These are phyloP conservation scores for Eleusine indica DNA, from an alignment of 176 grass and related monocot species.

Conservation along the genomic window DNA sequence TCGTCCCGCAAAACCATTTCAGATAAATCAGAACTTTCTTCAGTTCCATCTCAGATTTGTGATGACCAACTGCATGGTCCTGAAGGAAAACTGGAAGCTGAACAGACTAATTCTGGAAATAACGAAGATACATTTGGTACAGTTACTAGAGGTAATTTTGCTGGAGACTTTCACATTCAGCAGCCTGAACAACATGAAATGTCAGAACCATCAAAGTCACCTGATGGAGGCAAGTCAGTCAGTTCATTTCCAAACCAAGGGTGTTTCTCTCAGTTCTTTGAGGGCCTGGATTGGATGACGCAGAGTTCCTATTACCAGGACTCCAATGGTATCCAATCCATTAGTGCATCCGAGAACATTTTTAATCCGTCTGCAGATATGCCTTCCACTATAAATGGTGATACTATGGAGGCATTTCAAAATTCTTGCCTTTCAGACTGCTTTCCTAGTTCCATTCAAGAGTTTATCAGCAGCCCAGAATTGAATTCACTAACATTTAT, in stretches of 20 bases:
- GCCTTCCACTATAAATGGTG: conserved; percentile 53
- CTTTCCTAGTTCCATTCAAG: conserved; percentile 59
- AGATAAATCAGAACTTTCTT: conserved; percentile 58
- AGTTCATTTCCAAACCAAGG: conserved; percentile 57
- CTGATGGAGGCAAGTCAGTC: conserved; percentile 50
- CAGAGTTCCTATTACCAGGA: conserved; percentile 68
- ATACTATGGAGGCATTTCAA: conserved; percentile 69
- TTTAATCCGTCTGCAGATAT: conserved; percentile 57
- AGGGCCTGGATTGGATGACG: conserved; percentile 75
- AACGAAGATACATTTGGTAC: conserved; percentile 50
- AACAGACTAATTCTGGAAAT: conserved; percentile 35
- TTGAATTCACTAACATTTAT: conserved; percentile 76
- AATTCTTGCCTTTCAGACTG: conserved; percentile 62
- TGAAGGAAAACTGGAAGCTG: background rate
- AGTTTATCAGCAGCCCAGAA: conserved; percentile 70
- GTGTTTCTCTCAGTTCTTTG: conserved; percentile 49
- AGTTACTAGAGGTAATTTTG: conserved; percentile 40
- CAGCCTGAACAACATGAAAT: conserved; percentile 42
- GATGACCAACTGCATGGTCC: conserved; percentile 39
- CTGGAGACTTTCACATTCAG: conserved; percentile 33
- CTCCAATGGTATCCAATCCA: conserved; percentile 47
- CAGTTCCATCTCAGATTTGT: conserved; percentile 40
- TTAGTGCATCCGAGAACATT: conserved; percentile 58
- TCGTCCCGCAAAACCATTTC: conserved; percentile 47
- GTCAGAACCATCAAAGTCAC: conserved; percentile 50